Conservation (phyloP, 495 filamentous ascomycete genomes). For the Hypoxylon subgilvum region DNA sequence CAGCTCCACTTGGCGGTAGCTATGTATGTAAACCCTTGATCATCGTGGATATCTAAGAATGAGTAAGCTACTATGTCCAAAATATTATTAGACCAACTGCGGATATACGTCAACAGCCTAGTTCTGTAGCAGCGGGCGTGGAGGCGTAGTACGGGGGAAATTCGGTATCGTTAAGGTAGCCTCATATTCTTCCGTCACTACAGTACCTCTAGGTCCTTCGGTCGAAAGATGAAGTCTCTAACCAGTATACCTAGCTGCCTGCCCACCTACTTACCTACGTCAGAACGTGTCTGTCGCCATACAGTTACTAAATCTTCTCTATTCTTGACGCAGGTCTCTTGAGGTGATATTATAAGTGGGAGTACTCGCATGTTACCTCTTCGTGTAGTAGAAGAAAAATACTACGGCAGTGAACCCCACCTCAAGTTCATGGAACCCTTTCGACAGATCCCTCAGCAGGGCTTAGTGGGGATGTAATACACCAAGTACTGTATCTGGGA, state of each 20-base stretch:
- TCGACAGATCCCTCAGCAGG: constrained; percentile 33
- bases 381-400: not conserved
- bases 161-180: constrained; percentile 28
- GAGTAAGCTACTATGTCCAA: constrained; percentile 21
- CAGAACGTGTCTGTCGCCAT: not conserved
- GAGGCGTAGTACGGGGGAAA: constrained; percentile 24
- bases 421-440: constrained; percentile 3
- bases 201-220: too few species aligned
- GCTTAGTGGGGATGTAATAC: constrained; percentile 17
- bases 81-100: constrained; percentile 13
- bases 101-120: not conserved
- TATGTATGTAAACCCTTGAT: constrained; percentile 16
- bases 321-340: too few species aligned
- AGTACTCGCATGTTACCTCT: not conserved
- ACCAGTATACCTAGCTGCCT: not conserved
- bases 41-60: constrained; percentile 10
- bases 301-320: too few species aligned
- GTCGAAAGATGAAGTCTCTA: not conserved
- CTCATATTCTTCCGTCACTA: not conserved
- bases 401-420: constrained; percentile 16
- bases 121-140: too few species aligned
- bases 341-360: too few species aligned
- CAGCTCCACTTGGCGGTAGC: constrained; percentile 21
- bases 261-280: too few species aligned
- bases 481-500: not conserved